Conservation (phyloP, 2,329 filamentous ascomycete genomes). For the Botrytis squamosa region DNA sequence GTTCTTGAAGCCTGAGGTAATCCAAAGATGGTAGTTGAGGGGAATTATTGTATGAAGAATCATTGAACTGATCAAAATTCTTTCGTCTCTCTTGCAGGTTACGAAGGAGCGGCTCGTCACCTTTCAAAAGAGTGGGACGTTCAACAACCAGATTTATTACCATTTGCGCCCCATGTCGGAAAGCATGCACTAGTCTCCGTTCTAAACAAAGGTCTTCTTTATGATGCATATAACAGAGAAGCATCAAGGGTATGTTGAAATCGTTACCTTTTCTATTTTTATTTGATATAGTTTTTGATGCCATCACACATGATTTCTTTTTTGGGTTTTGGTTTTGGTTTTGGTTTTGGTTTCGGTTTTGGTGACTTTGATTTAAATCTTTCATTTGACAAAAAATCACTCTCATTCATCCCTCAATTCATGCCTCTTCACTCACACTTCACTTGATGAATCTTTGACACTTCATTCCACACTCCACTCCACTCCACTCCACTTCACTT, state of each 20-base stretch:
- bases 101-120: constrained; percentile 65
- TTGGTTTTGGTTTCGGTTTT: background rate
- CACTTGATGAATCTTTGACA: background rate
- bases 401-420: no score
- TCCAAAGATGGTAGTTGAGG: background rate
- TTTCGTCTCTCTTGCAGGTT: constrained; percentile 49
- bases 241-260: constrained; percentile 31
- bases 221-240: constrained; percentile 58
- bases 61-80: constrained; percentile 23
- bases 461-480: background rate
- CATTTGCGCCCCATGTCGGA: constrained; percentile 64
- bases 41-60: background rate
- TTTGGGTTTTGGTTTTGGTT: background rate
- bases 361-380: background rate
- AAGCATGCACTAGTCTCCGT: constrained; percentile 62
- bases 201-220: constrained; percentile 62
- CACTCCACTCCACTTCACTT: background rate
- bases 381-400: background rate
- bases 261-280: background rate
- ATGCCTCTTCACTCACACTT: background rate
- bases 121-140: constrained; percentile 69
- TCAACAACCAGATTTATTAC: constrained; percentile 59
- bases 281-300: background rate
- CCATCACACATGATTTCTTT: background rate
- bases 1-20: background rate